Evolutionary conservation across 768 basidiomycete species (phyloP).

Genomic region (Boletus subparvulus): DNA sequence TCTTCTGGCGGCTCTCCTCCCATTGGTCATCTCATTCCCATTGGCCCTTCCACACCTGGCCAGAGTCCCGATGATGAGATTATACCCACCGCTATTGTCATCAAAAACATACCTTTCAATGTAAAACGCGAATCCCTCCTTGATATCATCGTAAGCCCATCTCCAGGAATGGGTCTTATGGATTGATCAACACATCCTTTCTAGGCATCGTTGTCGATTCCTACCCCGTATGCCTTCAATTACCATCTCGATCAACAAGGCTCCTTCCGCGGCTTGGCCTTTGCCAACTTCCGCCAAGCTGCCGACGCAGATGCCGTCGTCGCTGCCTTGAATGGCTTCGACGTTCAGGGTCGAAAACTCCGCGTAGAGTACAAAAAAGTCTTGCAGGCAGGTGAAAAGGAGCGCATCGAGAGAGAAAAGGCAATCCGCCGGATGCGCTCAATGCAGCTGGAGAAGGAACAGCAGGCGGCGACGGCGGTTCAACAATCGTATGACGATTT

Average conservation of each 20-base stretch:
- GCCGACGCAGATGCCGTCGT: slow-evolving; percentile 94
- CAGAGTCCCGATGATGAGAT: slow-evolving; percentile 78
- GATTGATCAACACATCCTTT: slow-evolving; percentile 14
- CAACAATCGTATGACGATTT: slow-evolving; percentile 71
- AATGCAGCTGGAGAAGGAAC: slow-evolving; percentile 91
- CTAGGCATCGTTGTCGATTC: slow-evolving; percentile 88
- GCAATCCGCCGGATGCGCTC: slow-evolving; percentile 97
- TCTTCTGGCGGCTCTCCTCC: slow-evolving; percentile 85
- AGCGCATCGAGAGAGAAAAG: slow-evolving; percentile 97
- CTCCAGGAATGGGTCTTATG: neutral
- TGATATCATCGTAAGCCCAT: slow-evolving; percentile 83
- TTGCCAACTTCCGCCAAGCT: slow-evolving; percentile 94
- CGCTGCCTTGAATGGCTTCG: slow-evolving; percentile 92
- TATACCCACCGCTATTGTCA: slow-evolving; percentile 98
- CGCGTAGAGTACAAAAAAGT: slow-evolving; percentile 99
- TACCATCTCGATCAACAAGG: slow-evolving; percentile 97
- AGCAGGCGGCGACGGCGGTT: slow-evolving; percentile 35
- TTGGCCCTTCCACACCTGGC: slow-evolving; percentile 50
- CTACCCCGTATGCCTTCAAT: slow-evolving; percentile 98
- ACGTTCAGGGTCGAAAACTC: slow-evolving; percentile 94
- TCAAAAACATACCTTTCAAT: slow-evolving; percentile 99
- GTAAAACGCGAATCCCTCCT: slow-evolving; percentile 95
- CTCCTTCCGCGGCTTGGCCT: slow-evolving; percentile 94
- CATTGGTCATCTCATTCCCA: slow-evolving; percentile 42
- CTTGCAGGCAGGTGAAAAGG: slow-evolving; percentile 98